A percentile compares a stretch with the other conserved stretches of the same genome.
Evolutionary conservation across 306 rosid genomes (phyloP).

Genomic region (Castanea crenata): DNA sequence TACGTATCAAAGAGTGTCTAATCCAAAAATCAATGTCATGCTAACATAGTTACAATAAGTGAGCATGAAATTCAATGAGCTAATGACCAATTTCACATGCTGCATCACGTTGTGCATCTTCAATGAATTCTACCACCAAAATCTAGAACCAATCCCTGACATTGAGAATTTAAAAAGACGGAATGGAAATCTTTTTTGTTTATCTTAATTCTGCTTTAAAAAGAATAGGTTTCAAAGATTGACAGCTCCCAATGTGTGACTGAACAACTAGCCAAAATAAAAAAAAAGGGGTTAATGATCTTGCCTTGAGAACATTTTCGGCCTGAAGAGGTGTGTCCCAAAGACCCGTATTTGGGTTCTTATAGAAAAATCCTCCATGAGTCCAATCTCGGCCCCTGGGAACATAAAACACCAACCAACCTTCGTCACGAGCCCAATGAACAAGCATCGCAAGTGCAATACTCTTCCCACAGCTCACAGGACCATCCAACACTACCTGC

Average conservation of each 20-base stretch:
- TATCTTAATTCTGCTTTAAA: neutral
- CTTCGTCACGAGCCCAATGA: conserved; percentile 97
- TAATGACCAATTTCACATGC: too few relatives aligned
- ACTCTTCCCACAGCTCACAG: conserved; percentile 88
- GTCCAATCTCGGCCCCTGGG: conserved; percentile 86
- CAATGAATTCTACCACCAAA: too few relatives aligned
- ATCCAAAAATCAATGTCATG: too few relatives aligned
- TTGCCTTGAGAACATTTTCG: conserved; percentile 73
- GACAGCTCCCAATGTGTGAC: neutral
- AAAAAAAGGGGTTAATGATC: conserved; percentile 9
- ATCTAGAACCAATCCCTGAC: neutral
- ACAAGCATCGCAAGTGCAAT: conserved; percentile 90
- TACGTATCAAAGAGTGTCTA: too few relatives aligned
- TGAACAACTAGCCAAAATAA: neutral
- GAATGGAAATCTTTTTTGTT: neutral
- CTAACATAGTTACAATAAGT: too few relatives aligned
- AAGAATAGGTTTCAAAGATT: neutral
- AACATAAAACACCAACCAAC: conserved; percentile 89
- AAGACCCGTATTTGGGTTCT: conserved; percentile 64
- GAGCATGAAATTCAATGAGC: too few relatives aligned
- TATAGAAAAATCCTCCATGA: conserved; percentile 82
- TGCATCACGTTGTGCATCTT: too few relatives aligned
- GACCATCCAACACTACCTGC: conserved; percentile 90
- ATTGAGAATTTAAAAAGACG: neutral
- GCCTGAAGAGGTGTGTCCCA: conserved; percentile 99